Conservation (phyloP, 176 grass and related monocot genomes). For the Aegilops longissima region DNA sequence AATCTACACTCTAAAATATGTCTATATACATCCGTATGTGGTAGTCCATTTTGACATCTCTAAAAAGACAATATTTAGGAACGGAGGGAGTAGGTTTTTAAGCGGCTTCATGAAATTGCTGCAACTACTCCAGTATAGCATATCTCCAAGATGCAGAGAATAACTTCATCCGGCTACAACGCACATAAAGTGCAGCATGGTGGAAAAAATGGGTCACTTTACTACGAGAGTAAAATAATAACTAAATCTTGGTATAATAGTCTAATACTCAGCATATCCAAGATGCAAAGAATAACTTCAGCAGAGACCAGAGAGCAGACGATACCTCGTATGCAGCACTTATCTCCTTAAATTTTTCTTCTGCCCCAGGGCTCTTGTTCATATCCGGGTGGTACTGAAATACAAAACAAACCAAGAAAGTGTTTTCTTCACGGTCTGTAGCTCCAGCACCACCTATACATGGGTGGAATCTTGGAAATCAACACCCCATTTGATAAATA, state of each 20-base stretch:
- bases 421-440: slow-evolving; percentile 22
- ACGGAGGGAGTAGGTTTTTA: neutral
- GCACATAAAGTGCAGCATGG: neutral
- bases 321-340: slow-evolving; percentile 97
- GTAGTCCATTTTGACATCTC: too few species aligned
- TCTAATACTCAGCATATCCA: neutral
- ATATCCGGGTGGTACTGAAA: slow-evolving; percentile 94
- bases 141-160: neutral
- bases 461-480: neutral
- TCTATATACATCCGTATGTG: too few species aligned
- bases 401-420: slow-evolving; percentile 20
- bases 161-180: neutral
- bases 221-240: neutral
- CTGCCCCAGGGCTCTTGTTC: slow-evolving; percentile 79
- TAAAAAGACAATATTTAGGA: too few species aligned
- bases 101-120: neutral
- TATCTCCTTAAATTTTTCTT: slow-evolving; percentile 97
- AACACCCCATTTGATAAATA: neutral
- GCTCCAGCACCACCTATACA: neutral
- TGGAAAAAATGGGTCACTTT: neutral
- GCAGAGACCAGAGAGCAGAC: slow-evolving; percentile 1
- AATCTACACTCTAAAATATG: too few species aligned
- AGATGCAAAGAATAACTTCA: neutral
- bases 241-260: neutral
- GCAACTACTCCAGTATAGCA: neutral